Base-by-base conservation (phyloP, 768 basidiomycete genomes). In the Rickenella mellea region DNA sequence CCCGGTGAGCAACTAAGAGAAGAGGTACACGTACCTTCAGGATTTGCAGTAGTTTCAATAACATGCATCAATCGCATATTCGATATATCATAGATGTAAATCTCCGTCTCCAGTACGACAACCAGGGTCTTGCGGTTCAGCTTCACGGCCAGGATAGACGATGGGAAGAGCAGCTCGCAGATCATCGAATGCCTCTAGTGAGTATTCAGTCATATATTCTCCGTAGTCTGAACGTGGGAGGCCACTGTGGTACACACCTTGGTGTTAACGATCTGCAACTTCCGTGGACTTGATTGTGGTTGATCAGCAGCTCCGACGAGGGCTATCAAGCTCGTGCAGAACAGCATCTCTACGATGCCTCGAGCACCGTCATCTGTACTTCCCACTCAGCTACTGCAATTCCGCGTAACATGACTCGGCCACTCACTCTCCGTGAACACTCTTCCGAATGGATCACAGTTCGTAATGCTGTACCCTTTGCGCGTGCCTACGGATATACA, bases 271-370 rank as follows among this genome's bases (percentile, higher is more conserved):
- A 99, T 99, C 66, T 96, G 93, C 40, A 99, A 66, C 55, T 94
- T 89, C 17, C 96, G 72, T 7, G 93, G 93, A 62, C 86, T 90
- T 27, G 86, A 85, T 41, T 81, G 74, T 1, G 91, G 87, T 36
- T 90, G 84, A 65, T 96, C 92, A 11, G 91, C 91, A 2, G 91
- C 90, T 6, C 96, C 96, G 17, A 98, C 96, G 25, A 99, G 73
- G 1, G 96, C 96, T 36, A 99, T 90, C 48, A 99, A 76, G 17
- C 92, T 96, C 5, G 96, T 99, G 66, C 93, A 97, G 68, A 99
- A 99, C 45, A 99, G 71, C 96, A 99, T 99, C 64, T 99, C 96
- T 12, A 97, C 94, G 48, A 96, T 96, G 19, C 92, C 91, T 14
- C 87, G 76, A 2, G 94, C 89, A 6, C 94, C 93, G 45, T 97